Evolutionary conservation across 768 basidiomycete species (phyloP).

Genomic region (Gymnopilus junonius): DNA sequence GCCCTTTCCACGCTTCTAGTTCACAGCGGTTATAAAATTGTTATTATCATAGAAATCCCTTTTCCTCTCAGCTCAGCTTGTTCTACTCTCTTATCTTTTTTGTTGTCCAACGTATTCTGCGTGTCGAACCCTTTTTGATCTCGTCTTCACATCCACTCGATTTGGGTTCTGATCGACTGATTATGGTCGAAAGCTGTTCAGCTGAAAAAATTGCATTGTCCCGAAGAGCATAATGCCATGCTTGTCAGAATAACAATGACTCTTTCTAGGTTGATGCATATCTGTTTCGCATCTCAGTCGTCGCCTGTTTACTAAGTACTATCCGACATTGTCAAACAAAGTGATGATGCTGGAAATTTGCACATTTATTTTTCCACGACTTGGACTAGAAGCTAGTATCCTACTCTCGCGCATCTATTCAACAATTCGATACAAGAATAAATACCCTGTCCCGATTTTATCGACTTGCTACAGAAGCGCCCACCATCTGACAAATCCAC

Average conservation of each 20-base stretch:
- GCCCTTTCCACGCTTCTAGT: background rate
- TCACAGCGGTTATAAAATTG: constrained; percentile 1
- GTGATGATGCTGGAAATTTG: background rate
- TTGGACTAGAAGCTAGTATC: background rate
- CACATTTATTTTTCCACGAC: background rate
- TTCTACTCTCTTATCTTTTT: background rate
- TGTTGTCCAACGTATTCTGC: background rate
- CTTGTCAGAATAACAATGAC: background rate
- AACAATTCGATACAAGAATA: background rate
- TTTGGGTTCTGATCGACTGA: background rate
- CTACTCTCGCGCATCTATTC: background rate
- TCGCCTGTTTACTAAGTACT: background rate
- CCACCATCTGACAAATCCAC: background rate
- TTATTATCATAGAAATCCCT: background rate
- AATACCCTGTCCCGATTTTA: background rate
- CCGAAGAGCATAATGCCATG: background rate
- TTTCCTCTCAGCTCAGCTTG: constrained; percentile 2
- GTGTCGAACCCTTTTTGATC: constrained; percentile 1
- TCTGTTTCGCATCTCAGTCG: background rate
- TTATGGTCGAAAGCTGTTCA: background rate
- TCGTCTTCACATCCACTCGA: background rate
- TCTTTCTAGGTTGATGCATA: background rate
- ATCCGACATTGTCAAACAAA: background rate
- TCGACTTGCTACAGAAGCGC: background rate
- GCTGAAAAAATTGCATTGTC: background rate